phyloP scores from a whole-genome alignment of 495 filamentous ascomycete genomes.

The Neurospora hispaniola region DNA sequence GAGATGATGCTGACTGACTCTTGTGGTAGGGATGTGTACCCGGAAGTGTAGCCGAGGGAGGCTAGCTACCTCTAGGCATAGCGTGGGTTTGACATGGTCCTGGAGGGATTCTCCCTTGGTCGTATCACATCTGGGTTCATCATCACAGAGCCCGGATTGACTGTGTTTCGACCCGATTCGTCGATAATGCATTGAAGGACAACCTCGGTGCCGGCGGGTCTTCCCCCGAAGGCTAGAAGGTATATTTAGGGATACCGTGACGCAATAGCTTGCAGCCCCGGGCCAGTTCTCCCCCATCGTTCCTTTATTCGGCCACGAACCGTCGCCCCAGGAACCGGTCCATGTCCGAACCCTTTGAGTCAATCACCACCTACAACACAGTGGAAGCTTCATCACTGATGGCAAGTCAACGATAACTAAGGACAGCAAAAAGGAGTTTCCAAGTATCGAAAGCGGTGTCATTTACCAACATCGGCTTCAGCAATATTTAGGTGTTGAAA shows the following conservation, averaged over 20 bases:
- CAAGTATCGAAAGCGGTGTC: neutral
- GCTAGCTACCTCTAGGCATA: neutral
- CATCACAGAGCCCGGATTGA: neutral
- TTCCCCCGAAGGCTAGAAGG: neutral
- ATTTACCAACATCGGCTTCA: neutral
- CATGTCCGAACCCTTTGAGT: neutral
- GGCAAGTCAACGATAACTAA: neutral
- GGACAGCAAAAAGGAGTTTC: neutral
- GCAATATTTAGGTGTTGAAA: neutral
- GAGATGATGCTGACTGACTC: neutral
- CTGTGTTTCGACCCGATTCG: neutral
- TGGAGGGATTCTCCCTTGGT: neutral
- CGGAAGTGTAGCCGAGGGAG: slow-evolving; percentile 33
- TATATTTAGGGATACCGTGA: neutral
- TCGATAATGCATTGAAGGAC: neutral
- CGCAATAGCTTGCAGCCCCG: neutral
- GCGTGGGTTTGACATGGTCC: neutral
- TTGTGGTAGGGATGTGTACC: slow-evolving; percentile 47
- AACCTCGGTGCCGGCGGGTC: neutral
- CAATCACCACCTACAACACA: neutral
- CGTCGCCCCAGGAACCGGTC: neutral
- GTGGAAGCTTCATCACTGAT: neutral
- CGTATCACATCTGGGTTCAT: neutral
- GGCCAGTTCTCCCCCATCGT: neutral
- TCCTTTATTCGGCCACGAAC: neutral